Percentiles rank a stretch among this genome's conserved stretches.
phyloP scores from a whole-genome alignment of 805 yeast genomes.

The Martiniozyma abietophila region DNA sequence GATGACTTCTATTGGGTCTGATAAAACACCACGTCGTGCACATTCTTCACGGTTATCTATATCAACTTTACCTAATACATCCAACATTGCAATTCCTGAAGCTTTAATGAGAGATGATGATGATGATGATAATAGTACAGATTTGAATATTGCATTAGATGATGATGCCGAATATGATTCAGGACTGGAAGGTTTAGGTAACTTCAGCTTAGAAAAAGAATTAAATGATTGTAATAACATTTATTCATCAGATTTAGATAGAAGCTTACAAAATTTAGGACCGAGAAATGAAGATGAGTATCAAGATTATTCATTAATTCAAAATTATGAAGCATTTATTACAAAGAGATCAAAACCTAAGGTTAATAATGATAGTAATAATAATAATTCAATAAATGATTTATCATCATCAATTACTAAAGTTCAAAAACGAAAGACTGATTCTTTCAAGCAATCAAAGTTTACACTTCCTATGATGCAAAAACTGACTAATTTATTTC shows the following conservation, averaged over 20 bases:
- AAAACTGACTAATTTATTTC: not conserved
- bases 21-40: no score
- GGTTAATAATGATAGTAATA: slow-evolving; percentile 10
- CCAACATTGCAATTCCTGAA: slow-evolving; percentile 28
- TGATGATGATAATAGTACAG: not conserved
- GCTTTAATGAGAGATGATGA: slow-evolving; percentile 23
- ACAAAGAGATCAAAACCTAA: slow-evolving; percentile 4
- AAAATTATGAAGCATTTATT: slow-evolving; percentile 1
- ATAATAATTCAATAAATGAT: slow-evolving; percentile 11
- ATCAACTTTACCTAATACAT: slow-evolving; percentile 20
- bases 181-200: no score
- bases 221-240: no score
- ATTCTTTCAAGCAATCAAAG: not conserved
- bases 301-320: not conserved
- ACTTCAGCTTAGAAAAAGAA: no score
- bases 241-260: no score
- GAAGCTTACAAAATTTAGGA: no score
- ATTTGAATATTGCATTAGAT: no score
- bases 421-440: slow-evolving; percentile 1
- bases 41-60: slow-evolving; percentile 21
- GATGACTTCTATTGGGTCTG: no score
- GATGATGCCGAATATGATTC: no score
- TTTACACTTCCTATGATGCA: not conserved
- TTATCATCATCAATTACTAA: slow-evolving; percentile 12
- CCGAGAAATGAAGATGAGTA: no score